Percentiles rank a stretch among this genome's conserved stretches.
These are phyloP conservation scores for Gloeopeniophorella convolvens DNA, from an alignment of 768 basidiomycete genomes.

Conservation along the genomic window DNA sequence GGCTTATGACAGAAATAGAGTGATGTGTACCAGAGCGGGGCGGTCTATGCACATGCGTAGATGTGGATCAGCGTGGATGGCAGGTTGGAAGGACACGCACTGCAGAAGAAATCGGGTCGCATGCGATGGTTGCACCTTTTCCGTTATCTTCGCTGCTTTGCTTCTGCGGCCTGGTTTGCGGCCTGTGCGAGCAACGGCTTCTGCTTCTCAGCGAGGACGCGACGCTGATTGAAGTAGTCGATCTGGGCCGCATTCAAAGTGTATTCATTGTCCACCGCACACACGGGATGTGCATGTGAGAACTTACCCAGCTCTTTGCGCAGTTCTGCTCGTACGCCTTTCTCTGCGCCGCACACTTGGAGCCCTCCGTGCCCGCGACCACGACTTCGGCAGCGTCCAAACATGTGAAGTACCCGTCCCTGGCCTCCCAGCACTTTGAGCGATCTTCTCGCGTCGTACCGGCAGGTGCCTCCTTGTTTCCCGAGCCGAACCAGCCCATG, in stretches of 20 bases:
- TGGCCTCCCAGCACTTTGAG: constrained; percentile 75
- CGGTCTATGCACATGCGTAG: neutral
- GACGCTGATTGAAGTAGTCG: constrained; percentile 90
- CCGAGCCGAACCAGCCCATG: constrained; percentile 35
- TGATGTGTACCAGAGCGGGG: neutral
- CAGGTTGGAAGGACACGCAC: neutral
- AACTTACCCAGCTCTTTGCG: constrained; percentile 84
- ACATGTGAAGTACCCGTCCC: constrained; percentile 83
- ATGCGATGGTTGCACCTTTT: too few relatives aligned
- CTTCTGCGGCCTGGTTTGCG: constrained; percentile 31
- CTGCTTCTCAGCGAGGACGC: constrained; percentile 75
- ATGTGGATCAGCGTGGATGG: too few relatives aligned
- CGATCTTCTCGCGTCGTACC: constrained; percentile 57
- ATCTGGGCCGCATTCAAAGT: constrained; percentile 44
- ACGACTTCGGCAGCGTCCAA: constrained; percentile 63
- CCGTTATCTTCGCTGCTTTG: constrained; percentile 23
- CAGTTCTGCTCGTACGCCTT: constrained; percentile 63
- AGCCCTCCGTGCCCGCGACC: constrained; percentile 67
- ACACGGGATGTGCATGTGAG: too few relatives aligned
- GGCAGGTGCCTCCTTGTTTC: constrained; percentile 34
- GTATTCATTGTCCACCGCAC: too few relatives aligned
- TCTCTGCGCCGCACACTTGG: constrained; percentile 51
- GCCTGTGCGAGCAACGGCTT: constrained; percentile 56
- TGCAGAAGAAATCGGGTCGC: neutral
- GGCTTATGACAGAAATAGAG: neutral